phyloP scores from a whole-genome alignment of 352 stramenopile species.

The Blastocystis sp. region DNA sequence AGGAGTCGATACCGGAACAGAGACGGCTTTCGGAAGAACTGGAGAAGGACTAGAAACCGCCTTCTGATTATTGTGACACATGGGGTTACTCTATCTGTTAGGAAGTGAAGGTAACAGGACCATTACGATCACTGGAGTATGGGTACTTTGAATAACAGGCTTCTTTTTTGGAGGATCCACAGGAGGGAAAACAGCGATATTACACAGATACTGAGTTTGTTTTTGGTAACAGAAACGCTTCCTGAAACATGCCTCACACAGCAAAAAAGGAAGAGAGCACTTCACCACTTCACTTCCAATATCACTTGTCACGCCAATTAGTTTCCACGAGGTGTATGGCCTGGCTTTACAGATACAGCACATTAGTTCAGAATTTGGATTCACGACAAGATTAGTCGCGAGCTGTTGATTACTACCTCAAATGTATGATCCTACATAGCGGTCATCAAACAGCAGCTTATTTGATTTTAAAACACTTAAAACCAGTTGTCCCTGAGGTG shows the following conservation, averaged over 20 bases:
- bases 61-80: neutral
- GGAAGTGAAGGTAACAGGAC: neutral
- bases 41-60: neutral
- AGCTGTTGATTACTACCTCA: neutral
- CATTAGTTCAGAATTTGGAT: neutral
- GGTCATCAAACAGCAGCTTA: neutral
- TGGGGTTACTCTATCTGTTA: neutral
- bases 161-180: neutral
- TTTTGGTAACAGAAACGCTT: neutral
- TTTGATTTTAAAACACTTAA: neutral
- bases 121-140: neutral
- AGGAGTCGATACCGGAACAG: neutral
- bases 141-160: neutral
- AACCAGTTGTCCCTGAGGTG: neutral
- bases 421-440: neutral
- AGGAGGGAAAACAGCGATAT: neutral
- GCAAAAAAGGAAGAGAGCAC: neutral
- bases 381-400: neutral
- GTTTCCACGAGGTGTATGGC: neutral
- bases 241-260: neutral
- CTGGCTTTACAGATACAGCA: neutral
- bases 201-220: slow-evolving; percentile 16
- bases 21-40: neutral
- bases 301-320: neutral
- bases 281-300: neutral